A percentile compares a stretch with the other conserved stretches of the same genome.
phyloP scores from a whole-genome alignment of 139 green algal genomes.

The Spirogloea muscicola region DNA sequence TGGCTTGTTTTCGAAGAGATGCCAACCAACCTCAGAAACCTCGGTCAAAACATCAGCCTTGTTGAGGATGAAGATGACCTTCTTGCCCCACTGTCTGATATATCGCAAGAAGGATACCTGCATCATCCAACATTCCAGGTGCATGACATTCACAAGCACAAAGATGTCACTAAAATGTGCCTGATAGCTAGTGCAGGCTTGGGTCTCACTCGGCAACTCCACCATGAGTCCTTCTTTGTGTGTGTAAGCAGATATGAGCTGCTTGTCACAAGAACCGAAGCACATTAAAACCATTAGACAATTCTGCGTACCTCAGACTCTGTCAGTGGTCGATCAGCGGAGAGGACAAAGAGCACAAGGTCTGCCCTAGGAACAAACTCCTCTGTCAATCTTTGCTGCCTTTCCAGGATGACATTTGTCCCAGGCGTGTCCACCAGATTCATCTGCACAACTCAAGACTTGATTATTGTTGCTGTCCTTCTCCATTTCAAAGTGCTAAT shows the following conservation, averaged over 20 bases:
- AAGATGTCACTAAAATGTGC: too few species aligned
- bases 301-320: conserved; percentile 77
- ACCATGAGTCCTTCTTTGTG: too few species aligned
- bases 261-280: too few species aligned
- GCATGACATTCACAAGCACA: too few species aligned
- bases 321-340: conserved; percentile 82
- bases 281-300: too few species aligned
- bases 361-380: conserved; percentile 95
- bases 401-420: conserved; percentile 96
- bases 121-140: too few species aligned
- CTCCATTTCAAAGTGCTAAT: too few species aligned
- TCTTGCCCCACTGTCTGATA: conserved; percentile 87
- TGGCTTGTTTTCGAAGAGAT: background rate
- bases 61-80: conserved; percentile 97
- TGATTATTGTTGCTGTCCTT: too few species aligned
- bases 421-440: conserved; percentile 95
- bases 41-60: conserved; percentile 82
- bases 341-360: conserved; percentile 94
- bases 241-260: too few species aligned
- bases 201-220: too few species aligned
- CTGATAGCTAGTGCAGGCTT: too few species aligned
- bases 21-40: conserved; percentile 49
- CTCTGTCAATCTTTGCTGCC: conserved; percentile 97
- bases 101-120: conserved; percentile 56
- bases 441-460: too few species aligned